Conservation (phyloP, 2,329 filamentous ascomycete species). For the Talaromyces verruculosus region DNA sequence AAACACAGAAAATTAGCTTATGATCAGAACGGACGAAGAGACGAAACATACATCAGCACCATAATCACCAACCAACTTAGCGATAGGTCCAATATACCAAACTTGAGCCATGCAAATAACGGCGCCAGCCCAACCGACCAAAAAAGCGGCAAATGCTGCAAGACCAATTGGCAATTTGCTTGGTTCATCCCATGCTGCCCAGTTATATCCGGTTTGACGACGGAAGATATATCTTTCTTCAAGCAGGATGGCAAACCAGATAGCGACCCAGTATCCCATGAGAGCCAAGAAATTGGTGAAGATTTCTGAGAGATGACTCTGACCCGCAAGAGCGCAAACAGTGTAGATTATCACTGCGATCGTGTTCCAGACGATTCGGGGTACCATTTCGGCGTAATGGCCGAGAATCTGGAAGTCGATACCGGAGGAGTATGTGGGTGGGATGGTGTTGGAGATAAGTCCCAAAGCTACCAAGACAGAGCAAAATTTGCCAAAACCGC, state of each 20-base stretch:
- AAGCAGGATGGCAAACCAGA: conserved; percentile 62
- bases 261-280: conserved; percentile 69
- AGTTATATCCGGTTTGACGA: conserved; percentile 54
- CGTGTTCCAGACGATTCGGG: conserved; percentile 65
- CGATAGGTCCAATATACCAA: conserved; percentile 67
- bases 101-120: conserved; percentile 68
- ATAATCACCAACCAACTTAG: conserved; percentile 56
- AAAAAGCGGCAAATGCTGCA: conserved; percentile 61
- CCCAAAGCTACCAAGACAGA: conserved; percentile 64
- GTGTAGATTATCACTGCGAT: conserved; percentile 62
- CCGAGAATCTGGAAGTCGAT: conserved; percentile 69
- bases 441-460: conserved; percentile 64
- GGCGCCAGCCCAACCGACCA: conserved; percentile 64
- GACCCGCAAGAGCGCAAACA: conserved; percentile 63
- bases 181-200: conserved; percentile 61
- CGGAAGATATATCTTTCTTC: conserved; percentile 64
- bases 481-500: conserved; percentile 66
- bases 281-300: conserved; percentile 69
- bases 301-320: conserved; percentile 60
- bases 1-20: conserved; percentile 26
- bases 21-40: conserved; percentile 13
- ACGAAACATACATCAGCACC: conserved; percentile 55
- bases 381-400: conserved; percentile 57
- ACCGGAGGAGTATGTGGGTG: conserved; percentile 63
- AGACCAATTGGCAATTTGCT: conserved; percentile 61